These are phyloP conservation scores for Naegleria gruberi DNA, from an alignment of 208 protist genomes.

Conservation along the genomic window DNA sequence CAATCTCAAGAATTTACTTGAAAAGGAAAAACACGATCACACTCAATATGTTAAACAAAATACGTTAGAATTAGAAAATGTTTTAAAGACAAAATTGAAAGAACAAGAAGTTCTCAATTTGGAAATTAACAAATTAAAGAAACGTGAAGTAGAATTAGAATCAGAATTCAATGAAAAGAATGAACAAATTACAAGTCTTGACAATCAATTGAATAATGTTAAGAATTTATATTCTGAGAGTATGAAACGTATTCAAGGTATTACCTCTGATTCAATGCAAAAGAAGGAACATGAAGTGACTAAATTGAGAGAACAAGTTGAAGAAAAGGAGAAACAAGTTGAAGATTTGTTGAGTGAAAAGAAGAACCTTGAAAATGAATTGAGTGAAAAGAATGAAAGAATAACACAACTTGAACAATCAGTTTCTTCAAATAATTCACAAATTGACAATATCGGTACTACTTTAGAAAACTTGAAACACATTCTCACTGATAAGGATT, in stretches of 20 bases:
- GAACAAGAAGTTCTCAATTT: background rate
- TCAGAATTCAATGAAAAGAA: background rate
- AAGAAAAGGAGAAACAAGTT: background rate
- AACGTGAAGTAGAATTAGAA: background rate
- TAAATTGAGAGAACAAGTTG: background rate
- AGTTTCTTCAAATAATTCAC: background rate
- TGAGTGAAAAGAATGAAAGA: background rate
- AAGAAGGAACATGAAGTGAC: background rate
- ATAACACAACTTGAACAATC: background rate
- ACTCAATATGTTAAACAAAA: background rate
- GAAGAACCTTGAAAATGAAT: background rate
- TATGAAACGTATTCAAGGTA: background rate
- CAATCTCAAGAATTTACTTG: background rate
- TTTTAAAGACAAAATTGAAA: background rate
- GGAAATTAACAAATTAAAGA: background rate
- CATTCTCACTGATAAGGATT: background rate
- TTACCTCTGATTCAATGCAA: background rate
- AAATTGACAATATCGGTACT: background rate
- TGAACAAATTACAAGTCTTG: background rate
- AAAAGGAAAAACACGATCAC: background rate
- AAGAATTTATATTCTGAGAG: background rate
- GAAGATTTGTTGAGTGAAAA: background rate
- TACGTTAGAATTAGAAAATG: background rate
- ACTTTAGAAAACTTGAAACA: background rate
- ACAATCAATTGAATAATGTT: background rate